phyloP scores from a whole-genome alignment of 306 rosid genomes.

The Quercus cerris region DNA sequence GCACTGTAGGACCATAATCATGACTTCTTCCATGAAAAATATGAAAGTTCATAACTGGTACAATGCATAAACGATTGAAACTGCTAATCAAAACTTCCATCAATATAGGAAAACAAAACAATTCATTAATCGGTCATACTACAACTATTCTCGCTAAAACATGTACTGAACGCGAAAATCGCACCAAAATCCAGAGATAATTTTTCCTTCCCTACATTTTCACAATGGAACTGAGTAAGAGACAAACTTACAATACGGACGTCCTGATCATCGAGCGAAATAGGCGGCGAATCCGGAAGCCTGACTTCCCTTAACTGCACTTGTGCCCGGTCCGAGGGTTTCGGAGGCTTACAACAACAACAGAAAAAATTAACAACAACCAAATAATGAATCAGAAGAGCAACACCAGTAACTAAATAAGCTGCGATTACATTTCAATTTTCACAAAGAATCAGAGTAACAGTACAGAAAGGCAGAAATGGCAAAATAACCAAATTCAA shows the following conservation, averaged over 20 bases:
- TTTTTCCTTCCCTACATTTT: background rate
- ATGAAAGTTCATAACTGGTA: background rate
- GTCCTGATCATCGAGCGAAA: constrained; percentile 87
- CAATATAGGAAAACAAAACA: background rate
- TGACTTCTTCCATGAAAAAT: too few relatives aligned
- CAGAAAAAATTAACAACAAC: background rate
- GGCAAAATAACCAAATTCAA: background rate
- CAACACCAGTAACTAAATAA: background rate
- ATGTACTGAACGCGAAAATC: background rate
- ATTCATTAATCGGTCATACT: background rate
- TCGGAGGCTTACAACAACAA: constrained; percentile 57
- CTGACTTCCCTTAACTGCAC: constrained; percentile 74
- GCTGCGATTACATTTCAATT: background rate
- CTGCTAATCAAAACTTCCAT: background rate
- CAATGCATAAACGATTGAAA: constrained; percentile 2
- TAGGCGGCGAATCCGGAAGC: constrained; percentile 70
- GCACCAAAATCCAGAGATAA: background rate
- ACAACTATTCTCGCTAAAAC: background rate
- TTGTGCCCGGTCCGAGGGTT: constrained; percentile 77
- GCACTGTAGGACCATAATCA: background rate
- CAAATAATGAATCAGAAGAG: background rate
- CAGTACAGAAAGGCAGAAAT: background rate
- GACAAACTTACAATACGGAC: constrained; percentile 71
- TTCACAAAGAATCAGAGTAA: background rate
- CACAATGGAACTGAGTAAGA: background rate